Evolutionary conservation across 164 flowering plant genomes (phyloP).

Genomic region (Tinospora cordifolia): DNA sequence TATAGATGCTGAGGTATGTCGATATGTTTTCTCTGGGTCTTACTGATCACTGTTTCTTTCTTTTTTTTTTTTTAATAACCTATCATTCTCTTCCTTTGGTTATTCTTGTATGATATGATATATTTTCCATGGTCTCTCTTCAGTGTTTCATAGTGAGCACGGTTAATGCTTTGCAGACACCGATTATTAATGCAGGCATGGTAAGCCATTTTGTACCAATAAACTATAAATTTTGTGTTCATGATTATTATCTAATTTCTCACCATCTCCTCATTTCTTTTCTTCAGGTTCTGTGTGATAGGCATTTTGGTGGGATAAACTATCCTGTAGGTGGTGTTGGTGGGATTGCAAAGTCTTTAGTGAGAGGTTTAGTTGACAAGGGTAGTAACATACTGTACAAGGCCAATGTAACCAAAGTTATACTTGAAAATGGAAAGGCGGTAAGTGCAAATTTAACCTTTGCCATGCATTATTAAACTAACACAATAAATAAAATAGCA

Average conservation of each 20-base stretch:
- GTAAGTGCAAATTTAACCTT: conserved; percentile 41
- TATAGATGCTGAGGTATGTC: conserved; percentile 86
- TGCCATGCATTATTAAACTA: neutral
- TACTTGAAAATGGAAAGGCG: conserved; percentile 72
- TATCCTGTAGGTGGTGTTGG: conserved; percentile 99
- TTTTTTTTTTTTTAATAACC: too few relatives aligned
- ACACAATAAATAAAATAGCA: neutral
- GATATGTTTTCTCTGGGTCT: conserved; percentile 3
- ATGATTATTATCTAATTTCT: neutral
- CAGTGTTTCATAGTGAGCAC: conserved; percentile 99
- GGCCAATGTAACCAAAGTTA: conserved; percentile 75
- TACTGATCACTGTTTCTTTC: neutral
- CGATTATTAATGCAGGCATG: conserved; percentile 98
- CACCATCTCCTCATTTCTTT: conserved; percentile 13
- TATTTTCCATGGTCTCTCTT: conserved; percentile 17
- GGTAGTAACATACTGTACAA: conserved; percentile 83
- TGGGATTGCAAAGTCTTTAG: conserved; percentile 82
- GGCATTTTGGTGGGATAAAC: conserved; percentile 96
- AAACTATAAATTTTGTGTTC: neutral
- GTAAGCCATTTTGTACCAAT: conserved; percentile 31
- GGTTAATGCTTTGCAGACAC: conserved; percentile 84
- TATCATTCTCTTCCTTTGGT: neutral
- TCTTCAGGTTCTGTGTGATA: conserved; percentile 80
- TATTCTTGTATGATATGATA: neutral
- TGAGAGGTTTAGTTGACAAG: conserved; percentile 65